Evolutionary conservation across 1,284 basidiomycete genomes (phyloP).

Genomic region (Puccinia horiana): DNA sequence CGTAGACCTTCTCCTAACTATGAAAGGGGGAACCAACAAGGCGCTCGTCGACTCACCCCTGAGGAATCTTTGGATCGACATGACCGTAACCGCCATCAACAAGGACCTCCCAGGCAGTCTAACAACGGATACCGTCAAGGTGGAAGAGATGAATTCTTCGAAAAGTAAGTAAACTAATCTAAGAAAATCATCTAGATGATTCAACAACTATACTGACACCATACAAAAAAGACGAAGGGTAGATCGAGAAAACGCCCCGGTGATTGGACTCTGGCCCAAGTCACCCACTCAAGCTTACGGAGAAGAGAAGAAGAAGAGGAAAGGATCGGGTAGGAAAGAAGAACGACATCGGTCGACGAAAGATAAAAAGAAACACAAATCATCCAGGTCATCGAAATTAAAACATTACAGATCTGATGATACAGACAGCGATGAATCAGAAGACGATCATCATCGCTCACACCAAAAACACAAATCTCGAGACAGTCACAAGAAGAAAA

Average conservation of each 20-base stretch:
- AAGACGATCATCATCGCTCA: not conserved
- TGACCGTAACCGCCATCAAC: not conserved
- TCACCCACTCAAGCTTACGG: slow-evolving; percentile 30
- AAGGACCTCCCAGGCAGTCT: not conserved
- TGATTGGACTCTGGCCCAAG: slow-evolving; percentile 27
- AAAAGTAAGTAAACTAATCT: slow-evolving; percentile 1
- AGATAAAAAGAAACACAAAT: not conserved
- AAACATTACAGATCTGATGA: slow-evolving; percentile 11
- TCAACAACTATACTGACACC: not conserved
- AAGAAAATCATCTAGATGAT: not conserved
- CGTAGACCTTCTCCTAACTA: slow-evolving; percentile 35
- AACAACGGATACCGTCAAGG: slow-evolving; percentile 32
- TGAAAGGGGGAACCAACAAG: slow-evolving; percentile 15
- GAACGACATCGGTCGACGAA: not conserved
- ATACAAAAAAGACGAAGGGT: slow-evolving; percentile 37
- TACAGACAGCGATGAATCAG: slow-evolving; percentile 9
- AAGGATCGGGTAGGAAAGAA: not conserved
- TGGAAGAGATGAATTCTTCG: slow-evolving; percentile 44
- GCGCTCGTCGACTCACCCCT: slow-evolving; percentile 9
- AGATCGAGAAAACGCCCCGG: slow-evolving; percentile 26
- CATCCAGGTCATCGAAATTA: not conserved
- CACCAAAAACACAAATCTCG: slow-evolving; percentile 5
- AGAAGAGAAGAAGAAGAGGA: slow-evolving; percentile 22
- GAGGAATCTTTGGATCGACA: slow-evolving; percentile 32
- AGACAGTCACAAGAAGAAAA: not conserved